Base-by-base conservation (phyloP, 805 yeast species). In the Danielozyma ontarioensis region DNA sequence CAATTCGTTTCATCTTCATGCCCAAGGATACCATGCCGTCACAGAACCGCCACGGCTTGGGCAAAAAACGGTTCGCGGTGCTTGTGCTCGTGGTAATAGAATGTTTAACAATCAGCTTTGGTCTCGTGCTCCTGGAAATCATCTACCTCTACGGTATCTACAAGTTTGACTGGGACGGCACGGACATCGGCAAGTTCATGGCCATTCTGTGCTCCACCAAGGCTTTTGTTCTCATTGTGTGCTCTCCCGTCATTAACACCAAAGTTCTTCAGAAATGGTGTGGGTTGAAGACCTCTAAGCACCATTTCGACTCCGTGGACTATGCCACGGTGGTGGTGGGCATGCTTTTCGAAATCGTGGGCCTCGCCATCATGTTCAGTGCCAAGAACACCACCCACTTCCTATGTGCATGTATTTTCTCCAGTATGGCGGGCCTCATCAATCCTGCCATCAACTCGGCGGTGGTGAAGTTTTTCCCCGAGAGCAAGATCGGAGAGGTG, bases 401-500 rank as follows among this genome's bases (percentile, higher is more conserved):
- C 24, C 50, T 68, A 25, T 24, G 48, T 0, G 58, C 60, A 16
- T 57, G 65, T 0, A 23, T 59, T 1, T 48, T 77, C 10, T 56
- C 69, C 3, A 56, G 80, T 1, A 35, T 77, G 3, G 61, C 68
- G 1, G 59, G 74, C 1, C 28, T 46, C 18, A 38, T 43, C 3
- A 31, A 40, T 3, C 90, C 93, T 1, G 66, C 80, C 0, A 41
- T 80, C 8, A 80, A 76, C 46, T 67, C 82, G 0, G 43, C 83
- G 1, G 56, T 81, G 8, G 66, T 78, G 34, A 83, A 83, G 51
- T 78, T 78, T 51, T 73, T 69, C 39, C 74, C 76, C 1, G 76
- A 75, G 26, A 65, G 70, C 11, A 70, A 70, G 40, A 67, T 76
- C 4, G 94, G 94, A 13, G 87, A 81, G 52, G 64, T 80, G 13